phyloP scores from a whole-genome alignment of 768 basidiomycete species.

The Russula brevipes region DNA sequence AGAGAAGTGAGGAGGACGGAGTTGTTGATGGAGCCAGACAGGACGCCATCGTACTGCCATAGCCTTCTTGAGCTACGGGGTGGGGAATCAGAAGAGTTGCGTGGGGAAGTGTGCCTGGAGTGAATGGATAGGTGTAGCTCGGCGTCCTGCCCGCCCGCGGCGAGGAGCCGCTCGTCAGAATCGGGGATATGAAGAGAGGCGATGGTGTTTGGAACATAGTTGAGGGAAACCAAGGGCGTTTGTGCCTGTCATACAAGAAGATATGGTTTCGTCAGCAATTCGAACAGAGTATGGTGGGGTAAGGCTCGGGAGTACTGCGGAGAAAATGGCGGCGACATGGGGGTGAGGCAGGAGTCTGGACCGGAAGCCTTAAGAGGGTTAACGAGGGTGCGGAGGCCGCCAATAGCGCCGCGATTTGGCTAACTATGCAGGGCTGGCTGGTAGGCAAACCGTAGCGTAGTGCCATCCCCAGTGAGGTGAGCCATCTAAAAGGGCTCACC shows the following conservation, averaged over 20 bases:
- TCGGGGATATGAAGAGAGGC: conserved; percentile 49
- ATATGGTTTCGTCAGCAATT: not conserved
- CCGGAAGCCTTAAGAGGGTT: not conserved
- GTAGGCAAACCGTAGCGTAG: not conserved
- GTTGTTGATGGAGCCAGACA: conserved; percentile 75
- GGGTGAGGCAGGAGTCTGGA: not conserved
- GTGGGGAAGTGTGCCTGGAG: conserved; percentile 21
- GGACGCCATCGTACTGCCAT: conserved; percentile 54
- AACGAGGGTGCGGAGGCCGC: not conserved
- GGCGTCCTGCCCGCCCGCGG: conserved; percentile 68
- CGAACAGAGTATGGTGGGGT: not conserved
- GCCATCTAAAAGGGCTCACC: too few species aligned
- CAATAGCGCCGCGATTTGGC: not conserved
- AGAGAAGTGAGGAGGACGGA: conserved; percentile 64
- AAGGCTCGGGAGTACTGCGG: conserved; percentile 2
- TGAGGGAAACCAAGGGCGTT: conserved; percentile 47
- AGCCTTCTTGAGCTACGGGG: conserved; percentile 26
- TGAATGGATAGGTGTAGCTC: conserved; percentile 64
- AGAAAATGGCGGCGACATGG: not conserved
- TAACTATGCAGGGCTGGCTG: not conserved
- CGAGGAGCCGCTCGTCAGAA: conserved; percentile 55
- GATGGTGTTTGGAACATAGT: conserved; percentile 61
- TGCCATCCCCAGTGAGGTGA: not conserved
- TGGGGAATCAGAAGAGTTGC: conserved; percentile 1
- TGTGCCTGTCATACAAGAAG: conserved; percentile 28